Evolutionary conservation across 2,329 filamentous ascomycete genomes (phyloP).

Genomic region (Pseudogymnoascus destructans): DNA sequence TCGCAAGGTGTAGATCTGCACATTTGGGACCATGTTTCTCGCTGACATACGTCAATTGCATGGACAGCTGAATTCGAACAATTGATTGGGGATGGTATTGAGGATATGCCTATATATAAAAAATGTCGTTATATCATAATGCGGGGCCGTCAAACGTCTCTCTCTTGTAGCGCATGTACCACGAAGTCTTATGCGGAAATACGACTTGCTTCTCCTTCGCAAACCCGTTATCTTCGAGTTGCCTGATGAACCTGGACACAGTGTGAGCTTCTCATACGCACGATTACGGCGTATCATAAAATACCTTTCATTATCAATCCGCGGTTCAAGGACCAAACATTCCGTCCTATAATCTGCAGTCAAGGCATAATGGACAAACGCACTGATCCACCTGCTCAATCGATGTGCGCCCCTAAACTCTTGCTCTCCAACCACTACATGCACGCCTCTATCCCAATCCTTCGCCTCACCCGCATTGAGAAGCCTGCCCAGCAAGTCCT

Average conservation of each 20-base stretch:
- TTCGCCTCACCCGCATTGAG: conserved; percentile 48
- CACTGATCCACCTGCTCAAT: conserved; percentile 69
- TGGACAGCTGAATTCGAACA: not conserved
- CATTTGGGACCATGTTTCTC: not conserved
- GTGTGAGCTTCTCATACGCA: conserved; percentile 29
- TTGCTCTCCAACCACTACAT: conserved; percentile 82
- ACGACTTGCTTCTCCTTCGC: conserved; percentile 74
- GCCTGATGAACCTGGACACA: conserved; percentile 43
- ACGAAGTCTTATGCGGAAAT: conserved; percentile 87
- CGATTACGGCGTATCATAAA: conserved; percentile 22
- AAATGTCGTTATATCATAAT: conserved; percentile 16
- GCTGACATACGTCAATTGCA: not conserved
- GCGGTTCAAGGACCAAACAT: conserved; percentile 73
- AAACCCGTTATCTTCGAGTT: conserved; percentile 65
- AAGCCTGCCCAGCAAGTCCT: conserved; percentile 64
- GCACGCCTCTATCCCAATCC: conserved; percentile 80
- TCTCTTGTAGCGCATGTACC: conserved; percentile 65
- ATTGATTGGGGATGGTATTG: not conserved
- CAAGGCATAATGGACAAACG: conserved; percentile 77
- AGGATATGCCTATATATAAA: not conserved
- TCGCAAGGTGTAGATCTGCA: not conserved
- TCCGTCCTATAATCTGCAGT: conserved; percentile 68
- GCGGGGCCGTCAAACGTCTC: conserved; percentile 67
- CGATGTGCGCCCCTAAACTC: conserved; percentile 71
- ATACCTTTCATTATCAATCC: conserved; percentile 82